phyloP scores from a whole-genome alignment of 2,329 filamentous ascomycete genomes.

The Gliomastix tumulicola region DNA sequence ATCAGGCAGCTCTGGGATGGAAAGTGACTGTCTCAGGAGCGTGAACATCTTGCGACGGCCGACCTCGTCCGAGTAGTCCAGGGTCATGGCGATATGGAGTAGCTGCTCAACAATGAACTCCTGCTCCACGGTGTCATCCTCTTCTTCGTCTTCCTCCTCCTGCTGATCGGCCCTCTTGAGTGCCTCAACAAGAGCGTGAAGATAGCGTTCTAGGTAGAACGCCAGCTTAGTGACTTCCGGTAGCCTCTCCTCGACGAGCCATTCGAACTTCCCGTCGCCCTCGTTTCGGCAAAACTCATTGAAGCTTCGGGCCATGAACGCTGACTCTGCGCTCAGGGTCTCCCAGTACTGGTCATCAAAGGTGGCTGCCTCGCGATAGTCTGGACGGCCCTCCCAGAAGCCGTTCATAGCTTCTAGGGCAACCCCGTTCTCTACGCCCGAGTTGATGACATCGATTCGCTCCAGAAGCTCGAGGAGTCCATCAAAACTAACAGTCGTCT shows the following conservation, averaged over 20 bases:
- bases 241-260: slow-evolving; percentile 82
- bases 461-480: slow-evolving; percentile 86
- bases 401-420: slow-evolving; percentile 90
- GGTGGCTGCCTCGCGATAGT: slow-evolving; percentile 65
- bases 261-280: slow-evolving; percentile 66
- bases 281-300: slow-evolving; percentile 84
- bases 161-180: slow-evolving; percentile 47
- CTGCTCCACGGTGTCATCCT: slow-evolving; percentile 80
- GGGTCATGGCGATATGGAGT: slow-evolving; percentile 80
- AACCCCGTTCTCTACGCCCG: slow-evolving; percentile 82
- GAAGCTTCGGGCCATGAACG: slow-evolving; percentile 86
- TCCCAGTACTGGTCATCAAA: slow-evolving; percentile 77
- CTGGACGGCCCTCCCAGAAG: slow-evolving; percentile 90
- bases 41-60: slow-evolving; percentile 94
- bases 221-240: slow-evolving; percentile 90
- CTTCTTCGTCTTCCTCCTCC: slow-evolving; percentile 55
- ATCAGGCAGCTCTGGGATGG: slow-evolving; percentile 81
- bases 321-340: slow-evolving; percentile 73
- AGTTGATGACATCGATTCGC: slow-evolving; percentile 87
- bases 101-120: slow-evolving; percentile 96
- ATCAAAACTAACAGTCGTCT: slow-evolving; percentile 65
- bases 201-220: slow-evolving; percentile 77
- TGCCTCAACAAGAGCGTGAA: slow-evolving; percentile 59
- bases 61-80: slow-evolving; percentile 97
- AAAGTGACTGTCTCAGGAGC: slow-evolving; percentile 76